Evolutionary conservation across 2,329 filamentous ascomycete genomes (phyloP).

Genomic region (Nemania bipapillata): DNA sequence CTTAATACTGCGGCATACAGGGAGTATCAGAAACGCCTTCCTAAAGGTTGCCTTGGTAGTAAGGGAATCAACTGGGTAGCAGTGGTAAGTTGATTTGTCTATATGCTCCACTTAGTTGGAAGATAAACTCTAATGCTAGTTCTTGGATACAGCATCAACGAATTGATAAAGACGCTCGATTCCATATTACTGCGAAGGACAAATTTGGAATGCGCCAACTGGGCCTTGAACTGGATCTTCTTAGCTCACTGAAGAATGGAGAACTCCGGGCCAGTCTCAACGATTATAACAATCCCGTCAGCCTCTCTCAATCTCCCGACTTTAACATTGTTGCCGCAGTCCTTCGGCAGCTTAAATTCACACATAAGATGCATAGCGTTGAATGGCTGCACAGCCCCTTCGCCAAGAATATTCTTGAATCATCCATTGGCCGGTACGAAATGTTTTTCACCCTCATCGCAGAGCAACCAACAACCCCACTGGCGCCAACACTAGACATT

Average conservation of each 20-base stretch:
- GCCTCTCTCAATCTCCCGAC: too few species aligned
- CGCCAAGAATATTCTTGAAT: neutral
- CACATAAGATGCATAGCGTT: conserved; percentile 22
- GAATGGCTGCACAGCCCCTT: conserved; percentile 21
- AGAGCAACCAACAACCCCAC: conserved; percentile 9
- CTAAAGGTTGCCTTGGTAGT: neutral
- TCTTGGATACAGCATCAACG: neutral
- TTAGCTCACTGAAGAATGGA: neutral
- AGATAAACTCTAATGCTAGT: neutral
- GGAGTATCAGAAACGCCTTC: neutral
- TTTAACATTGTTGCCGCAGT: conserved; percentile 23
- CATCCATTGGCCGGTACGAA: conserved; percentile 11
- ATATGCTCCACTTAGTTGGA: neutral
- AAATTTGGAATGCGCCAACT: neutral
- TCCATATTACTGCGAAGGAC: neutral
- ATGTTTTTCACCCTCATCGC: conserved; percentile 24
- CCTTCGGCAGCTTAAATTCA: conserved; percentile 21
- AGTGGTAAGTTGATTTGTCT: neutral
- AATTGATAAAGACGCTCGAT: neutral
- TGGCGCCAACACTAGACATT: conserved; percentile 25
- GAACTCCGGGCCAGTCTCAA: too few species aligned
- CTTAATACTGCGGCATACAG: neutral
- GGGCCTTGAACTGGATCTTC: neutral
- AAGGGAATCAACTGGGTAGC: neutral
- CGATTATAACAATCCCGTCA: too few species aligned